phyloP scores from a whole-genome alignment of 2,329 filamentous ascomycete genomes.

The Alternaria alternata region DNA sequence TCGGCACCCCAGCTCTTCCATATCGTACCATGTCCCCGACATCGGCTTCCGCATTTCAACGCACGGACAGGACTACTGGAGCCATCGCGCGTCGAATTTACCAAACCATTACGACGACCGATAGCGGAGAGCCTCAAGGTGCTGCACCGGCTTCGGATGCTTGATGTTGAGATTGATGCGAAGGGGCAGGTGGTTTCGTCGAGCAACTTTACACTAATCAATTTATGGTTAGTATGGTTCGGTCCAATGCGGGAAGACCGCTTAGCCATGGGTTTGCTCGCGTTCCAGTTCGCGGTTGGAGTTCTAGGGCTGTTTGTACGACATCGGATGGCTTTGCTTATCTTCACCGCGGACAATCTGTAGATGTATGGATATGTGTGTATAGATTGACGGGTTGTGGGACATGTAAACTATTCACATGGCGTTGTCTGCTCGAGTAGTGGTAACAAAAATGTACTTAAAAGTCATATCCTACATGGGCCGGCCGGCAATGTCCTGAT shows the following conservation, averaged over 20 bases:
- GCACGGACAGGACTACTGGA: slow-evolving; percentile 84
- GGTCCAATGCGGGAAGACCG: slow-evolving; percentile 89
- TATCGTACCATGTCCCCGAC: slow-evolving; percentile 88
- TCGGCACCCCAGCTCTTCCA: slow-evolving; percentile 91
- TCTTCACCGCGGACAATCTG: slow-evolving; percentile 89
- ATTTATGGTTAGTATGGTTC: slow-evolving; percentile 95
- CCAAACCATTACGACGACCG: slow-evolving; percentile 71
- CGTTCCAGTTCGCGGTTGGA: slow-evolving; percentile 79
- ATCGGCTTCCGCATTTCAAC: slow-evolving; percentile 90
- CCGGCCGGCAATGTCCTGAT: background rate
- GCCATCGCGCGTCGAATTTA: slow-evolving; percentile 80
- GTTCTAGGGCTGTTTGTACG: slow-evolving; percentile 84
- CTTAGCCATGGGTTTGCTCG: slow-evolving; percentile 79
- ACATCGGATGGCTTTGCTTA: slow-evolving; percentile 82
- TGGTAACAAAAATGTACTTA: background rate
- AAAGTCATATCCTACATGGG: slow-evolving; percentile 3
- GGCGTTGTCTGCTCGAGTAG: background rate
- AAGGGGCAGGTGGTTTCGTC: slow-evolving; percentile 78
- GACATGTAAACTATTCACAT: background rate
- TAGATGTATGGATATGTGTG: slow-evolving; percentile 18
- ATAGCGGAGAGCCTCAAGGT: slow-evolving; percentile 72
- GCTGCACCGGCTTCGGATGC: slow-evolving; percentile 71
- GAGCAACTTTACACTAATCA: slow-evolving; percentile 91
- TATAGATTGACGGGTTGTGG: background rate
- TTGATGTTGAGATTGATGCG: slow-evolving; percentile 72